Conservation (phyloP, 768 basidiomycete species). For the Boletus sp. region DNA sequence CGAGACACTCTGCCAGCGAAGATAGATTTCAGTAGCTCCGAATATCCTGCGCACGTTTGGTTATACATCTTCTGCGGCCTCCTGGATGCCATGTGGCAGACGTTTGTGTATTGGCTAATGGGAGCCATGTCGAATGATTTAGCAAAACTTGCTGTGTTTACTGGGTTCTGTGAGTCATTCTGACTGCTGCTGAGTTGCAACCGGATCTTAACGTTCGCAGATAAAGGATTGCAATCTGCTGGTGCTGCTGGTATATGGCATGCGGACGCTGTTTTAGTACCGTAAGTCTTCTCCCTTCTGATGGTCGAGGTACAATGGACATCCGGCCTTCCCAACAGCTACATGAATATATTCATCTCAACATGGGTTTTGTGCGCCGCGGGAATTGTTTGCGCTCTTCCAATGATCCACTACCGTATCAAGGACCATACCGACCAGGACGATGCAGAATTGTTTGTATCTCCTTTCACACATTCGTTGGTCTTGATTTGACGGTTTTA, state of each 20-base stretch:
- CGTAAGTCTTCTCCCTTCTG: slow-evolving; percentile 43
- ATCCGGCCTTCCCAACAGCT: slow-evolving; percentile 30
- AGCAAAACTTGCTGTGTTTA: slow-evolving; percentile 72
- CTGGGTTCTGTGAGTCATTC: slow-evolving; percentile 68
- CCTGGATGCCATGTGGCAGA: slow-evolving; percentile 85
- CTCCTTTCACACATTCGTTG: not conserved
- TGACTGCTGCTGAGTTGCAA: not conserved
- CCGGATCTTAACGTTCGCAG: slow-evolving; percentile 29
- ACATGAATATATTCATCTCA: slow-evolving; percentile 69
- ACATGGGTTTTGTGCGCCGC: slow-evolving; percentile 70
- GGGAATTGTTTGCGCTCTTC: slow-evolving; percentile 63
- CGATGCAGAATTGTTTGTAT: slow-evolving; percentile 48
- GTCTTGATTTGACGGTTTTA: not conserved
- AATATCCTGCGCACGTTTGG: slow-evolving; percentile 53
- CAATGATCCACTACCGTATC: slow-evolving; percentile 72
- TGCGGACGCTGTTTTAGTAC: slow-evolving; percentile 56
- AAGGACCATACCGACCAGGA: slow-evolving; percentile 53
- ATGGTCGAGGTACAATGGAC: not conserved
- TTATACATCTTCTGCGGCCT: slow-evolving; percentile 73
- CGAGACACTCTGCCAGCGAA: slow-evolving; percentile 46
- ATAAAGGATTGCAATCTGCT: slow-evolving; percentile 75
- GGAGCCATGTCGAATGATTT: slow-evolving; percentile 85
- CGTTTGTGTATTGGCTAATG: slow-evolving; percentile 77
- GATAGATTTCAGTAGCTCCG: slow-evolving; percentile 57
- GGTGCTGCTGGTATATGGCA: slow-evolving; percentile 73